Evolutionary conservation across 164 flowering plant genomes (phyloP).

Genomic region (Paratinospora sagittata): DNA sequence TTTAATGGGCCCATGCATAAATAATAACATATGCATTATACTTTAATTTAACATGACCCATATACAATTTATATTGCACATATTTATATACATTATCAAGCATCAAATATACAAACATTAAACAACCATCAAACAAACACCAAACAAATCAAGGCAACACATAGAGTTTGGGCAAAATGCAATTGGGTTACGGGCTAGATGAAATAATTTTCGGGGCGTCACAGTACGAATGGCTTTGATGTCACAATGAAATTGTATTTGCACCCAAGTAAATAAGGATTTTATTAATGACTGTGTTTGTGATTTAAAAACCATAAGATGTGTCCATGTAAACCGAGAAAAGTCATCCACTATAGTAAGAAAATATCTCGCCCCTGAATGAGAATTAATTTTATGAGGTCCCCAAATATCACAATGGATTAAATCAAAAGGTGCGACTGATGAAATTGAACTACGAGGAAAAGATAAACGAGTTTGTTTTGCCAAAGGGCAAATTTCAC

Average conservation of each 20-base stretch:
- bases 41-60: too few relatives aligned
- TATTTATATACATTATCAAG: too few relatives aligned
- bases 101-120: too few relatives aligned
- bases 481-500: too few relatives aligned
- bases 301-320: conserved; percentile 12
- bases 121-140: too few relatives aligned
- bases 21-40: too few relatives aligned
- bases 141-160: too few relatives aligned
- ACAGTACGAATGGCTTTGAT: neutral
- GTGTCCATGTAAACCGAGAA: conserved; percentile 17
- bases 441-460: neutral
- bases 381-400: neutral
- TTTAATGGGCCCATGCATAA: too few relatives aligned
- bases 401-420: conserved; percentile 4
- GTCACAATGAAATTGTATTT: neutral
- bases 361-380: conserved; percentile 1
- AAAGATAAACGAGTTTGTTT: conserved; percentile 5
- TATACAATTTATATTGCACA: too few relatives aligned
- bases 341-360: conserved; percentile 20
- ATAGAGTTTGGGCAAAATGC: too few relatives aligned
- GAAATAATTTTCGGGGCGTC: too few relatives aligned
- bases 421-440: neutral
- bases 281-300: conserved; percentile 4
- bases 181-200: too few relatives aligned
- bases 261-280: conserved; percentile 6